Conservation (phyloP, 257 asterid genomes). For the Thymus mandschuricus region DNA sequence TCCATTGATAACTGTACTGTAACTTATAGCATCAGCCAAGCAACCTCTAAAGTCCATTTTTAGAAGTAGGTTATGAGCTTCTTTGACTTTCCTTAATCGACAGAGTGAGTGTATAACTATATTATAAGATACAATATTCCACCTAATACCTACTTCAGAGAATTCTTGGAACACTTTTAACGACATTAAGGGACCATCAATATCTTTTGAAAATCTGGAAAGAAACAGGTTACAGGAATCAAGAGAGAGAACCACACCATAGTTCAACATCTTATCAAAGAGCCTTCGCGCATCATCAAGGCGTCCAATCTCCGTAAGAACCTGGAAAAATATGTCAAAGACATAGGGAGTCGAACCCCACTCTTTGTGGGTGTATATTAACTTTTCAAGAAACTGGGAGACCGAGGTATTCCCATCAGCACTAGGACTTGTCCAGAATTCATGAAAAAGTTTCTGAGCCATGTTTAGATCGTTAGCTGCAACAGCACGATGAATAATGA, state of each 20-base stretch:
- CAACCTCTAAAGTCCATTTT: conserved; percentile 77
- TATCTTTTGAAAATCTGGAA: conserved; percentile 54
- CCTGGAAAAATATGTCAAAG: conserved; percentile 80
- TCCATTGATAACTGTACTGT: conserved; percentile 81
- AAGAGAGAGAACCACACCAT: conserved; percentile 70
- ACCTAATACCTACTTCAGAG: conserved; percentile 66
- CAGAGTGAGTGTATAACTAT: conserved; percentile 77
- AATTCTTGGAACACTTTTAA: conserved; percentile 65
- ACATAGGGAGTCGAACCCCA: conserved; percentile 88
- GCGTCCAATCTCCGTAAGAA: conserved; percentile 61
- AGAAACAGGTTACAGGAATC: conserved; percentile 82
- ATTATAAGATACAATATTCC: conserved; percentile 80
- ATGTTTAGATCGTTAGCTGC: conserved; percentile 57
- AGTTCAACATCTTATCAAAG: conserved; percentile 70
- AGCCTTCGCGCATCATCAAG: conserved; percentile 67
- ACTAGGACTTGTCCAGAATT: conserved; percentile 52
- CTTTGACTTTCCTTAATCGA: conserved; percentile 57
- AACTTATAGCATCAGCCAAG: conserved; percentile 80
- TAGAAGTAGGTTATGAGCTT: conserved; percentile 76
- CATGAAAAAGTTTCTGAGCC: conserved; percentile 53
- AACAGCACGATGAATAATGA: conserved; percentile 69
- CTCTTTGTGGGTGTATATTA: conserved; percentile 79
- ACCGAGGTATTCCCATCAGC: conserved; percentile 43
- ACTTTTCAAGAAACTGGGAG: conserved; percentile 66
- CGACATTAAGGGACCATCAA: conserved; percentile 48